phyloP scores from a whole-genome alignment of 805 yeast species.

The Saccharomycopsis fermentans region DNA sequence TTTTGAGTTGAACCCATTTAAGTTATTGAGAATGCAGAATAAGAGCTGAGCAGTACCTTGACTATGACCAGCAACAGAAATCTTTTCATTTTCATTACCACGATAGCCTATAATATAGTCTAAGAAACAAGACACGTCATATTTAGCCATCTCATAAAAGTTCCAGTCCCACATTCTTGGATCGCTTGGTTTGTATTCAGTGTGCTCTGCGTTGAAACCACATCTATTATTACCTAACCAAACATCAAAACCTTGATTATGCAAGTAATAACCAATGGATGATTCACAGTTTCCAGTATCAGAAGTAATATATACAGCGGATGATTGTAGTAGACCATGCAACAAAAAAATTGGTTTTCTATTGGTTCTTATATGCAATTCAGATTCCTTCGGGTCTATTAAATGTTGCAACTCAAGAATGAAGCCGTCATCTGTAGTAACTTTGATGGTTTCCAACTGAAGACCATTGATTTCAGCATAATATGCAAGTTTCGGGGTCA shows the following conservation, averaged over 20 bases:
- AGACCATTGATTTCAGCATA: constrained; percentile 57
- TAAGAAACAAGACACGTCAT: constrained; percentile 68
- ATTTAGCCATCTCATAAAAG: constrained; percentile 66
- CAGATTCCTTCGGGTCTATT: constrained; percentile 34
- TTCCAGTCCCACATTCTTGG: constrained; percentile 89
- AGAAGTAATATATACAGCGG: constrained; percentile 76
- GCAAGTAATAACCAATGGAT: constrained; percentile 46
- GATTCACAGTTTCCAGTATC: constrained; percentile 50
- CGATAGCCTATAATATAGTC: constrained; percentile 41
- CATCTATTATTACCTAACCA: constrained; percentile 92
- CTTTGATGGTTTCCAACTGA: constrained; percentile 45
- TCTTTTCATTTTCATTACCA: constrained; percentile 26
- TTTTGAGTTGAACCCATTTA: constrained; percentile 32
- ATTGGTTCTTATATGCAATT: constrained; percentile 17
- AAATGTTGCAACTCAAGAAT: constrained; percentile 46
- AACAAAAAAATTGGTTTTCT: constrained; percentile 61
- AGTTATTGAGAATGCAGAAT: constrained; percentile 45
- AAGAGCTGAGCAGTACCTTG: constrained; percentile 91
- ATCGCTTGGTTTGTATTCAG: constrained; percentile 32
- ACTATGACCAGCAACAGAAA: constrained; percentile 72
- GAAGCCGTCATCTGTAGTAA: constrained; percentile 75
- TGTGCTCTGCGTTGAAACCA: constrained; percentile 68
- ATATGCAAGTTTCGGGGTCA: constrained; percentile 50
- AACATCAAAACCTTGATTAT: constrained; percentile 60
- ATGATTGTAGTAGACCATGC: constrained; percentile 83